Base-by-base conservation (phyloP, 805 yeast genomes). In the Saccharomycopsis fibuligera region DNA sequence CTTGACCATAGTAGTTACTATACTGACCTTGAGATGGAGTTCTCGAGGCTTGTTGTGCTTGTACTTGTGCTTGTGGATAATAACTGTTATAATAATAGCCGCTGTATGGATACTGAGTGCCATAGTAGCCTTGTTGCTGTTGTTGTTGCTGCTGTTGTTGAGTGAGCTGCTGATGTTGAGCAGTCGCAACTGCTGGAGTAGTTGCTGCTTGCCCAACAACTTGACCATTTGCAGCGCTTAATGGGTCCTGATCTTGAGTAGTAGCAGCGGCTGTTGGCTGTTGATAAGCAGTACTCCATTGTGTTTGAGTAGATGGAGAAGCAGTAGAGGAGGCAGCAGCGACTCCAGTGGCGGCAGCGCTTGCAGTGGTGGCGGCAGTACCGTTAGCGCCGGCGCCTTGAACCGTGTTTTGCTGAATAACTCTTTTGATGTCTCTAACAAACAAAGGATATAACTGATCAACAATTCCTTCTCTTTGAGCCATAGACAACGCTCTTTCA, bases 401-500 rank as follows among this genome's bases (percentile, higher is more conserved):
- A 12, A 41, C 24, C 3, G 45, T 19, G 10, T 45, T 40, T 23
- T 46, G 48, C 9, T 38, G 39, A 22, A 50, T 41, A 36, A 50
- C 41, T 24, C 47, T 37, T 62, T 81, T 80, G 56, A 81, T 81
- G 61, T 81, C 86, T 58, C 83, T 76, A 41, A 80, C 86, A 60
- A 78, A 78, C 43, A 78, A 63, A 2, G 83, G 83, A 56, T 78
- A 78, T 43, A 78, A 61, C 36, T 73, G 61, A 56, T 78, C 82
- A 21, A 76, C 79, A 44, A 78, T 80, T 33, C 79, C 79, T 61
- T 81, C 86, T 47, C 82, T 68, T 62, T 80, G 82, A 12, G 86
- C 86, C 75, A 81, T 73, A 35, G 81, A 78, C 33, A 81, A 63
- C 2, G 86, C 87, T 48, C 86, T 67, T 58, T 81, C 86, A 61